Conservation (phyloP, 1,139 yeast genomes). For the Diutina rugosa region DNA sequence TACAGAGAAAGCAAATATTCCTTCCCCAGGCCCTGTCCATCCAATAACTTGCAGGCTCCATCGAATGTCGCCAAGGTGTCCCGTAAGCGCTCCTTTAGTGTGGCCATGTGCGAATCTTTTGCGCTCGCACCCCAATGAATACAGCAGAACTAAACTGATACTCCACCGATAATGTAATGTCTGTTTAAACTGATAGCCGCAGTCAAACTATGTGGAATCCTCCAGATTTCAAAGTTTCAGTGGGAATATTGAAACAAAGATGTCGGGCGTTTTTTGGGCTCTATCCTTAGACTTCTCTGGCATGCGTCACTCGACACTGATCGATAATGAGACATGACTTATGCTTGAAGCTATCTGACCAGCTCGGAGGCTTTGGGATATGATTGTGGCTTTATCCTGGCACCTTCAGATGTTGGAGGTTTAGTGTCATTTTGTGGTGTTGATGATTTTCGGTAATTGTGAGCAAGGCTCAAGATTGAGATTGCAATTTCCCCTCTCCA, state of each 20-base stretch:
- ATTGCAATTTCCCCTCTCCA: not conserved
- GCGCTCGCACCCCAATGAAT: not conserved
- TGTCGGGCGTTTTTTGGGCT: too few relatives aligned
- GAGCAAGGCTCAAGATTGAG: not conserved
- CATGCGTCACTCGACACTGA: too few relatives aligned
- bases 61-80: not conserved
- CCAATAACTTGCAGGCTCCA: not conserved
- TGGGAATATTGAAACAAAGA: too few relatives aligned
- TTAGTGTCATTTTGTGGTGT: not conserved
- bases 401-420: not conserved
- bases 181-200: too few relatives aligned
- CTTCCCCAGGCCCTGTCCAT: not conserved
- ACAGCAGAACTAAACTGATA: too few relatives aligned
- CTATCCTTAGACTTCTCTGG: too few relatives aligned
- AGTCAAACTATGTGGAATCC: too few relatives aligned
- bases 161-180: not conserved
- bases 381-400: too few relatives aligned
- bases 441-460: not conserved
- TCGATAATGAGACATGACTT: too few relatives aligned
- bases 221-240: too few relatives aligned
- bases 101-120: not conserved
- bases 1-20: not conserved
- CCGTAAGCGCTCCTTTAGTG: not conserved
- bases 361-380: too few relatives aligned
- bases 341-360: too few relatives aligned